Evolutionary conservation across 2,329 filamentous ascomycete species (phyloP).

Genomic region (Zasmidium cellare): DNA sequence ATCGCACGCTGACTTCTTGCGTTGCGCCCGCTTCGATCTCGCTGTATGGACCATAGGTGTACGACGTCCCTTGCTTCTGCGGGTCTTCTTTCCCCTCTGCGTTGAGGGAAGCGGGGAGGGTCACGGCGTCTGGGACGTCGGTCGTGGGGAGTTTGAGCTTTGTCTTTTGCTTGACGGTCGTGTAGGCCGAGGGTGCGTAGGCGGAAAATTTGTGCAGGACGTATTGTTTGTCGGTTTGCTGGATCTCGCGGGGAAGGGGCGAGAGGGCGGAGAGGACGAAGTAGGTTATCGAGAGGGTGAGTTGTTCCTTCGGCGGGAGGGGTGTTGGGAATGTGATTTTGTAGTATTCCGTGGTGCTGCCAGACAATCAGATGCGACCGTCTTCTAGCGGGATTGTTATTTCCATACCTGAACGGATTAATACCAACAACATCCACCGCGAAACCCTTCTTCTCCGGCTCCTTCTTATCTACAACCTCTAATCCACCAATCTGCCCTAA

Average conservation of each 20-base stretch:
- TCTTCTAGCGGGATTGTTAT: neutral
- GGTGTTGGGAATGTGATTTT: conserved; percentile 75
- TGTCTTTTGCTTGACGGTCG: conserved; percentile 90
- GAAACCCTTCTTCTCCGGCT: conserved; percentile 67
- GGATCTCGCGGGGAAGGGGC: conserved; percentile 78
- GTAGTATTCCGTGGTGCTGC: conserved; percentile 67
- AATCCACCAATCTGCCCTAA: conserved; percentile 78
- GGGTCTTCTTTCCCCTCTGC: conserved; percentile 66
- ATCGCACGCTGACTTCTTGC: conserved; percentile 76
- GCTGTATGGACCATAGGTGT: conserved; percentile 87
- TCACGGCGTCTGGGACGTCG: conserved; percentile 77
- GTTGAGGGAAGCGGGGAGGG: conserved; percentile 57
- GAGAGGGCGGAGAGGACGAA: conserved; percentile 74
- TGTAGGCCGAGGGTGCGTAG: conserved; percentile 80
- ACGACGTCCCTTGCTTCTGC: conserved; percentile 78
- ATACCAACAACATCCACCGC: conserved; percentile 64
- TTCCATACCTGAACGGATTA: conserved; percentile 52
- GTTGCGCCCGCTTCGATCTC: conserved; percentile 75
- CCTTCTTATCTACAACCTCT: conserved; percentile 91
- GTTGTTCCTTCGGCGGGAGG: conserved; percentile 72
- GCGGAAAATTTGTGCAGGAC: conserved; percentile 83
- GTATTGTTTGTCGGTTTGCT: conserved; percentile 84
- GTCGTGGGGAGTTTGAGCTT: conserved; percentile 84
- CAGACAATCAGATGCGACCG: neutral
- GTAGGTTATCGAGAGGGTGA: conserved; percentile 86